These are phyloP conservation scores for Cynara cardunculus DNA, from an alignment of 129 eudicot species.

Conservation along the genomic window DNA sequence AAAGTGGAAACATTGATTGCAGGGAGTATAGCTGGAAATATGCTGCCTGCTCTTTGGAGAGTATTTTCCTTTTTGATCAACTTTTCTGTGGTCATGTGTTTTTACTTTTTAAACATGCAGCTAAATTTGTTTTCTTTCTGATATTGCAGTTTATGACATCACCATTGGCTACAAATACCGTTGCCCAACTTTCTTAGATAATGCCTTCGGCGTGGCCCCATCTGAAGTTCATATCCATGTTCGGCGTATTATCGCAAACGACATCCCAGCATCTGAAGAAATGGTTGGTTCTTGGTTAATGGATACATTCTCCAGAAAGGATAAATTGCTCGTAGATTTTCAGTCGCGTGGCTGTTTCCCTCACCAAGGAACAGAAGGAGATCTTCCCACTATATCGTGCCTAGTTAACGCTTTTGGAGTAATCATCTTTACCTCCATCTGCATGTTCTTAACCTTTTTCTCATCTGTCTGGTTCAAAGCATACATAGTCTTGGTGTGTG, in stretches of 20 bases:
- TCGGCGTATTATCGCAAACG: conserved; percentile 45
- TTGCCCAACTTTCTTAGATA: conserved; percentile 92
- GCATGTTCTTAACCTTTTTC: conserved; percentile 51
- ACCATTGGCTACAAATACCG: conserved; percentile 77
- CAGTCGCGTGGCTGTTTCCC: conserved; percentile 65
- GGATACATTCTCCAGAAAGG: conserved; percentile 60
- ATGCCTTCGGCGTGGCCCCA: conserved; percentile 89
- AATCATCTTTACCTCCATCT: conserved; percentile 45
- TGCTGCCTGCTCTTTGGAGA: too few species aligned
- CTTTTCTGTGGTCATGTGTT: background rate
- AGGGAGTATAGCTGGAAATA: too few species aligned
- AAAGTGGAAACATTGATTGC: too few species aligned
- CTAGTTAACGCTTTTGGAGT: conserved; percentile 49
- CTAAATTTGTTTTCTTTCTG: background rate
- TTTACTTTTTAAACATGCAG: background rate
- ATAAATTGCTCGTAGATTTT: conserved; percentile 62
- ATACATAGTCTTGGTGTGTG: conserved; percentile 53
- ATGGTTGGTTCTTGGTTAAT: conserved; percentile 60
- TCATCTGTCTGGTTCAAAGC: conserved; percentile 58
- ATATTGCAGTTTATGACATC: conserved; percentile 79
- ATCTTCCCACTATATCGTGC: conserved; percentile 48
- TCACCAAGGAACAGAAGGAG: conserved; percentile 51
- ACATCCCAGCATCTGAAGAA: conserved; percentile 66
- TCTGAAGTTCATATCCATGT: conserved; percentile 92
- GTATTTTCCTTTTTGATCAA: too few species aligned